Conservation (phyloP, 257 asterid species). For the Salvia miltiorrhiza region DNA sequence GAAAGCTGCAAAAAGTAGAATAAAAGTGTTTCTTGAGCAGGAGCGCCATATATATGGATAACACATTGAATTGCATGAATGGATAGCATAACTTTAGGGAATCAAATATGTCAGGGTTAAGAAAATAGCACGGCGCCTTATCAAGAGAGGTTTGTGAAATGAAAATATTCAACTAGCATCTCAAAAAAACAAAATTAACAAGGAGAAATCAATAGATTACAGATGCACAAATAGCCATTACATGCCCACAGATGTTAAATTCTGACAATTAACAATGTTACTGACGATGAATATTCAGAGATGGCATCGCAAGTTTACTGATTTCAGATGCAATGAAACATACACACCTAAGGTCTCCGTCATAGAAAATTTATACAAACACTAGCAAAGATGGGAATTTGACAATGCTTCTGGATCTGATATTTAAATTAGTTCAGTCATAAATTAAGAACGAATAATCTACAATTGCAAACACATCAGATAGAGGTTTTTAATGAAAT, state of each 20-base stretch:
- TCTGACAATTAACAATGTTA: neutral
- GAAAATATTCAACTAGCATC: neutral
- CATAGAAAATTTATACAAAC: neutral
- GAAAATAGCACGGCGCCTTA: neutral
- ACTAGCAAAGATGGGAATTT: neutral
- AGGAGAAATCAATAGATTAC: neutral
- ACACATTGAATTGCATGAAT: neutral
- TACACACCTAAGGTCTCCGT: neutral
- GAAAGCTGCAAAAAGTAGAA: constrained; percentile 59
- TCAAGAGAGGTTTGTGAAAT: neutral
- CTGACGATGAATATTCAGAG: neutral
- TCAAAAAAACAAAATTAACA: neutral
- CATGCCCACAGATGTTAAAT: neutral
- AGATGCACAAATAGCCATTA: neutral
- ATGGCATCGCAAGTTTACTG: too few species aligned
- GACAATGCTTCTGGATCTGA: constrained; percentile 1
- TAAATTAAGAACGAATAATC: neutral
- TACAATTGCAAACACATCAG: neutral
- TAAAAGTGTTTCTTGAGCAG: neutral
- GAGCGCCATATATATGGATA: neutral
- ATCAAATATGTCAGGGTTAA: neutral
- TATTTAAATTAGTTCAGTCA: neutral
- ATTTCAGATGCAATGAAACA: neutral
- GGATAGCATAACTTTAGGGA: neutral
- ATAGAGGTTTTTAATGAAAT: neutral